Percentiles rank a stretch among this genome's conserved stretches.
phyloP scores from a whole-genome alignment of 768 basidiomycete species.

The Psilocybe subaeruginosa region DNA sequence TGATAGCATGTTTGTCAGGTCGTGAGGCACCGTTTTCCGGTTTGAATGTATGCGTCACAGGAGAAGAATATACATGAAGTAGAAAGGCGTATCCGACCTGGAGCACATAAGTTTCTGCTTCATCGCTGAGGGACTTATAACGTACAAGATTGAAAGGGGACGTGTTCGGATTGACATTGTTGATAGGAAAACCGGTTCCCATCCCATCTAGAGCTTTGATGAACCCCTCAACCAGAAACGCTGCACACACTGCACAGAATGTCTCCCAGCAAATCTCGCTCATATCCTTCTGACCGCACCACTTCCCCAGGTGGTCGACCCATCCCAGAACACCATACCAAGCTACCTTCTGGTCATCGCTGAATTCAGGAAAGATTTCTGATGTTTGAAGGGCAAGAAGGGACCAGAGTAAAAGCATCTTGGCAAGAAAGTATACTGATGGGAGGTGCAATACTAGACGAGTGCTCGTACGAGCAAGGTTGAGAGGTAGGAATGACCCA shows the following conservation, averaged over 20 bases:
- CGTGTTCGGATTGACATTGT: slow-evolving; percentile 44
- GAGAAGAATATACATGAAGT: slow-evolving; percentile 73
- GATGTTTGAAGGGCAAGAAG: slow-evolving; percentile 62
- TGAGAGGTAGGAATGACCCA: slow-evolving; percentile 58
- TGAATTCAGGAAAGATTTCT: slow-evolving; percentile 25
- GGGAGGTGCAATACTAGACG: slow-evolving; percentile 65
- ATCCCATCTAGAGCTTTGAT: slow-evolving; percentile 71
- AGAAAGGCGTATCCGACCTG: slow-evolving; percentile 81
- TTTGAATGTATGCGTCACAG: slow-evolving; percentile 55
- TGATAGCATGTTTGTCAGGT: slow-evolving; percentile 74
- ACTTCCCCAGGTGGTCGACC: slow-evolving; percentile 40
- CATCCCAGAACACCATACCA: slow-evolving; percentile 16
- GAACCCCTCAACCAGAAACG: slow-evolving; percentile 67
- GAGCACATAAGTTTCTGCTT: slow-evolving; percentile 7
- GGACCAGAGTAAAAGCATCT: slow-evolving; percentile 59
- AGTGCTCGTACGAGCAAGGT: slow-evolving; percentile 61
- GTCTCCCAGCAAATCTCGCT: slow-evolving; percentile 73
- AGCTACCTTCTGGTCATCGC: slow-evolving; percentile 19
- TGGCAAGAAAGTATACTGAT: slow-evolving; percentile 62
- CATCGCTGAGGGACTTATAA: slow-evolving; percentile 13
- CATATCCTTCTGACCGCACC: slow-evolving; percentile 57
- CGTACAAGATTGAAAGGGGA: slow-evolving; percentile 76
- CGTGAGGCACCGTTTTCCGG: slow-evolving; percentile 46
- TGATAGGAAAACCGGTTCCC: slow-evolving; percentile 40
- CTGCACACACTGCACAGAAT: slow-evolving; percentile 67